Conservation (phyloP, 805 yeast genomes). For the Zygosaccharomyces lentus region DNA sequence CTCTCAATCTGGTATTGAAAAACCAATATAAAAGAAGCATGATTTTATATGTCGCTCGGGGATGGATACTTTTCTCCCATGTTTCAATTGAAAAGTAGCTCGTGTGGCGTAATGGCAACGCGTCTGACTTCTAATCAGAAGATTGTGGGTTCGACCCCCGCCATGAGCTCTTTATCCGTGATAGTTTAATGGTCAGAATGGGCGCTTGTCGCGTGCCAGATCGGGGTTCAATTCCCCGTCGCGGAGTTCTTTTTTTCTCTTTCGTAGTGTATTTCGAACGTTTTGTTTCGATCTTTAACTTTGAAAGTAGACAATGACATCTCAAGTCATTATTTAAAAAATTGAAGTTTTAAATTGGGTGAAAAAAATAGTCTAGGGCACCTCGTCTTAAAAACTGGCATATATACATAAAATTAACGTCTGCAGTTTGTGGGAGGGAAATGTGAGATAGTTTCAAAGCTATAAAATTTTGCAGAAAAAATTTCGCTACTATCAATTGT, state of each 20-base stretch:
- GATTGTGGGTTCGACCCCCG: slow-evolving; percentile 56
- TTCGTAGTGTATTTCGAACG: neutral
- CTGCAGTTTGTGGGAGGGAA: no score
- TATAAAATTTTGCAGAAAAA: no score
- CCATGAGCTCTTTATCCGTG: slow-evolving; percentile 42
- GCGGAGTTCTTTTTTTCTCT: slow-evolving; percentile 15
- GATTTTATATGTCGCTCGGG: neutral
- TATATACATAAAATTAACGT: no score
- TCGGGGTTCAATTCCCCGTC: slow-evolving; percentile 30
- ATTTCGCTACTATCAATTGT: no score
- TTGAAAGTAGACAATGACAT: no score
- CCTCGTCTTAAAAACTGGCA: no score
- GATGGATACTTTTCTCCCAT: neutral
- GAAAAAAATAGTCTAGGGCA: no score
- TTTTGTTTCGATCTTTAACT: no score
- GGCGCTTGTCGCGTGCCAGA: slow-evolving; percentile 30
- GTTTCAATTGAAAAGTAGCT: slow-evolving; percentile 26
- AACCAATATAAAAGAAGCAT: neutral
- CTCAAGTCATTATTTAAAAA: no score
- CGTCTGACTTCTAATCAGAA: slow-evolving; percentile 54
- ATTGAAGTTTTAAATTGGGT: no score
- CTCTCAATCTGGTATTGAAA: no score
- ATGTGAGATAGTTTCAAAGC: no score
- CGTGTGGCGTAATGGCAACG: slow-evolving; percentile 56
- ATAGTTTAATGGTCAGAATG: slow-evolving; percentile 28